phyloP scores from a whole-genome alignment of 257 asterid species.

The Gynochthodes officinalis region DNA sequence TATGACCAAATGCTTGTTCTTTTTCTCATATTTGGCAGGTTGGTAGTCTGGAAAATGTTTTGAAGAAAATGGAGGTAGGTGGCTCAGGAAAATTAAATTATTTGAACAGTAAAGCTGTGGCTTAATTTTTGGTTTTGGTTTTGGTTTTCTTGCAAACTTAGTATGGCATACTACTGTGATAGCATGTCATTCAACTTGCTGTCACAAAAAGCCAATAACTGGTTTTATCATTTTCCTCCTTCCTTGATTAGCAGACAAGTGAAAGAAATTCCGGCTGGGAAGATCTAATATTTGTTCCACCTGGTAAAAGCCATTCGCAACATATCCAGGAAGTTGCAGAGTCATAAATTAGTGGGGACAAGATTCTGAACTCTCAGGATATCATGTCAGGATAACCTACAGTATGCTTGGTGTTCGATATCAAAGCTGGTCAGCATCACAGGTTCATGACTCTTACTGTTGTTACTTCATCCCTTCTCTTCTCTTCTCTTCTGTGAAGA shows the following conservation, averaged over 20 bases:
- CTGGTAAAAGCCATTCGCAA: constrained; percentile 87
- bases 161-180: not conserved
- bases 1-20: not conserved
- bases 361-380: not conserved
- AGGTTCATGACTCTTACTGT: not conserved
- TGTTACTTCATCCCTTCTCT: not conserved
- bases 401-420: not conserved
- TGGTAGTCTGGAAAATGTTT: constrained; percentile 95
- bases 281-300: constrained; percentile 86
- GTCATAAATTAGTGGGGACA: constrained; percentile 27
- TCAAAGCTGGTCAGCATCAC: constrained; percentile 5
- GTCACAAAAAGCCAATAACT: not conserved
- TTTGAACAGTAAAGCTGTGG: not conserved
- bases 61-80: constrained; percentile 88
- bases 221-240: not conserved
- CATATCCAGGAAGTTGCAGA: constrained; percentile 74
- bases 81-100: not conserved
- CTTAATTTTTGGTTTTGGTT: not conserved
- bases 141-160: not conserved
- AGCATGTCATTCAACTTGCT: not conserved
- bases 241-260: constrained; percentile 44
- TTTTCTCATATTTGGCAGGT: constrained; percentile 48
- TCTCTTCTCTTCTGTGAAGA: not conserved
- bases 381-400: not conserved
- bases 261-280: constrained; percentile 86